phyloP scores from a whole-genome alignment of 2,329 filamentous ascomycete genomes.

The Calonectria crousiana region DNA sequence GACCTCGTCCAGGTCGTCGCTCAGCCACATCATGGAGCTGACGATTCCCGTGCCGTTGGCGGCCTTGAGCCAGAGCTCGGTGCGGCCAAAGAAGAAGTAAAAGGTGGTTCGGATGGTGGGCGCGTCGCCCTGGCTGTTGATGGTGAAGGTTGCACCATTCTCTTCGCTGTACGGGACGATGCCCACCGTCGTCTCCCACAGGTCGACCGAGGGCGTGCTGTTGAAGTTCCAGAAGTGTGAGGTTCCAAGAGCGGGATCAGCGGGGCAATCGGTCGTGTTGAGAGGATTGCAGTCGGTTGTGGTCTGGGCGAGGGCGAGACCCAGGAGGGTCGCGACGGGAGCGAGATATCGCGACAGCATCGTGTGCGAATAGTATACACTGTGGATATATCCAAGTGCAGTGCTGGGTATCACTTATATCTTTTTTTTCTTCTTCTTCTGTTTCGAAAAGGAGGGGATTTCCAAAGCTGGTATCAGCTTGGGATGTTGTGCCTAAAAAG shows the following conservation, averaged over 20 bases:
- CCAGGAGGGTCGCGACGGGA: conserved; percentile 53
- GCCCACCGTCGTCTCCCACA: conserved; percentile 79
- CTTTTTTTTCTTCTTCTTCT: not conserved
- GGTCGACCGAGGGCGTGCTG: conserved; percentile 65
- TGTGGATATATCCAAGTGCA: not conserved
- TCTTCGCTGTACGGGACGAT: conserved; percentile 70
- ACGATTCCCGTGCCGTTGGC: conserved; percentile 82
- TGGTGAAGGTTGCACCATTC: conserved; percentile 78
- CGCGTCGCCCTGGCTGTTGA: conserved; percentile 77
- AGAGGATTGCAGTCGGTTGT: conserved; percentile 72
- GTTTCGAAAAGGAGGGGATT: not conserved
- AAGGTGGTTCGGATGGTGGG: conserved; percentile 84
- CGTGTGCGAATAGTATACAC: conserved; percentile 2
- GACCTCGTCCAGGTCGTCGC: conserved; percentile 87
- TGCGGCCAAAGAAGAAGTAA: conserved; percentile 87
- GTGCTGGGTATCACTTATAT: conserved; percentile 9
- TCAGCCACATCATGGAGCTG: conserved; percentile 85
- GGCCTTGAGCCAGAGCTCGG: conserved; percentile 83
- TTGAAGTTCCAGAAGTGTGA: conserved; percentile 75
- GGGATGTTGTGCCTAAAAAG: not conserved
- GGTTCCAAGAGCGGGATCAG: conserved; percentile 77
- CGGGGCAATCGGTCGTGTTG: conserved; percentile 10
- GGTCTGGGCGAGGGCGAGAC: conserved; percentile 76
- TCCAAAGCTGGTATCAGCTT: not conserved
- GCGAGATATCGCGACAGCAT: conserved; percentile 47